Evolutionary conservation across 2,329 filamentous ascomycete genomes (phyloP), one percentile per base, ranked within the genome.

Genomic region (Neonectria coccinea): DNA sequence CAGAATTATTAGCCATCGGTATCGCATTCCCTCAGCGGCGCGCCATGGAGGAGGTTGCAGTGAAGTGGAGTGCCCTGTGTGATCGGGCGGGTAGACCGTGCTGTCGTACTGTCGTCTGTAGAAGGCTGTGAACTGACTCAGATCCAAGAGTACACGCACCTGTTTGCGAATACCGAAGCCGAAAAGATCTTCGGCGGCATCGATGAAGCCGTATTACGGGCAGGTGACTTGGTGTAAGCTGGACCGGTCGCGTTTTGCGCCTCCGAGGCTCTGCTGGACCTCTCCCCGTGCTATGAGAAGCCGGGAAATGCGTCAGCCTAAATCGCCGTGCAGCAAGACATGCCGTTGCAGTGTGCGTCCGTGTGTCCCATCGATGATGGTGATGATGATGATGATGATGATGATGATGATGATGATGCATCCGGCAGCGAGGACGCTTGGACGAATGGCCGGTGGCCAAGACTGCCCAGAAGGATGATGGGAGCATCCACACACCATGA

Each of bases 1-100:
- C 54, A 48, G 47, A 57, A 62, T 47, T 42, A 62, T 47, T 42
- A 54, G 41, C 47, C 59, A 57, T 63, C 60, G 60, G 55, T 63
- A 59, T 50, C 56, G 61, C 25, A 25, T 25, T 6, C 25, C 25
- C 6, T 25, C 25, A 25, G 25, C 25, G 25, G 25, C 25, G 25
- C 25, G 25, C 25, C 25, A 25, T 25, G 25, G 25, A 25, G 25
- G 29, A 33, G 31, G 31, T 33, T 33, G 31, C 31, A 33, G 31
- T 12, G 31, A 9, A 10, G 25, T 25, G 25, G 25, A 25, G 25
- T 25, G 25, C 10, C 50, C 57, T 47, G 29, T 42, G 42, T n/a
- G 51, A 60, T 48, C 58, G 36, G 36, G 36, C 36, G 36, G 12
- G 14, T 39, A 18, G 16, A 18, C 14, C 20, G 50, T 14, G 50